Conservation (phyloP, 306 rosid genomes). For the Sindora glabra region DNA sequence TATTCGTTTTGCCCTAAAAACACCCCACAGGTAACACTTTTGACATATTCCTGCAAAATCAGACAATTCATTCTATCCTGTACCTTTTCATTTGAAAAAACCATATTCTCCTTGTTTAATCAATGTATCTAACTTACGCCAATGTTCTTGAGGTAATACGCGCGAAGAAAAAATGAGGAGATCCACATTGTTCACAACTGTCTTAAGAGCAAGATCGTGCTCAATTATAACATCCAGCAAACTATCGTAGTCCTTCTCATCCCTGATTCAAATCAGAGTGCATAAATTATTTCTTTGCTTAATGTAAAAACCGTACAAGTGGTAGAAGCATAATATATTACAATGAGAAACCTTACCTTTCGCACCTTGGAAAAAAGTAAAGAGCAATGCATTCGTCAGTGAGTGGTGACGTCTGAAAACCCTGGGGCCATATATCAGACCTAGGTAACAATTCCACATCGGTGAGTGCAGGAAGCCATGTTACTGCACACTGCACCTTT, state of each 20-base stretch:
- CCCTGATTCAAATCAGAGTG: constrained; percentile 6
- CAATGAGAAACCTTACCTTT: constrained; percentile 16
- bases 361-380: constrained; percentile 18
- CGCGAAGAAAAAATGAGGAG: constrained; percentile 26
- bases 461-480: not conserved
- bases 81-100: too few species aligned
- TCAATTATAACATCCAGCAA: constrained; percentile 10
- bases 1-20: constrained; percentile 9
- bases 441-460: constrained; percentile 6
- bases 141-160: constrained; percentile 11
- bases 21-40: constrained; percentile 27
- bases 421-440: constrained; percentile 14
- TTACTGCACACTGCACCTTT: not conserved
- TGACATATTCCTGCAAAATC: constrained; percentile 16
- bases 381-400: constrained; percentile 10
- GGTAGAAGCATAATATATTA: not conserved
- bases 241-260: constrained; percentile 14
- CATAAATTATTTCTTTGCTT: too few species aligned
- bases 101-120: too few species aligned
- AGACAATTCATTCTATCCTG: not conserved
- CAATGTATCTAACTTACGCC: constrained; percentile 12
- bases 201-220: constrained; percentile 12
- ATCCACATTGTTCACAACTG: constrained; percentile 2
- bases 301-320: not conserved
- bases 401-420: constrained; percentile 14